Evolutionary conservation across 2,329 filamentous ascomycete species (phyloP).

Genomic region (Cercospora canescens): DNA sequence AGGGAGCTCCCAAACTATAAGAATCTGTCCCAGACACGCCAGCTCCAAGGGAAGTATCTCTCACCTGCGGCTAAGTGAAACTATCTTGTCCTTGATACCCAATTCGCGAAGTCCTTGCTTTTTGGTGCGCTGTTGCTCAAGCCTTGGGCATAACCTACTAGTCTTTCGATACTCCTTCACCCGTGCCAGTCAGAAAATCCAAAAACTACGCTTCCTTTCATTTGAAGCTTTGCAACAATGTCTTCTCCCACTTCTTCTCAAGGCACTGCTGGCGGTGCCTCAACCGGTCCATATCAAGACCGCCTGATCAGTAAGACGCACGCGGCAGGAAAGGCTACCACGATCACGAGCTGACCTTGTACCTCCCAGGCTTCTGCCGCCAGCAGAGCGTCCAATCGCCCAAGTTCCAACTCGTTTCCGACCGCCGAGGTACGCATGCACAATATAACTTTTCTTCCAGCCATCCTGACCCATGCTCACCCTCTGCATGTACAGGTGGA

Average conservation of each 20-base stretch:
- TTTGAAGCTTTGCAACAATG: slow-evolving; percentile 16
- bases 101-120: slow-evolving; percentile 28
- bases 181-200: slow-evolving; percentile 15
- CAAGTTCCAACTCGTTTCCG: slow-evolving; percentile 68
- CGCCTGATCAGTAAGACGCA: slow-evolving; percentile 34
- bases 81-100: slow-evolving; percentile 29
- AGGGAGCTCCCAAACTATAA: slow-evolving; percentile 20
- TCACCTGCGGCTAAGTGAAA: slow-evolving; percentile 33
- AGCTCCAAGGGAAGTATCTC: slow-evolving; percentile 24
- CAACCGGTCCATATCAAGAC: slow-evolving; percentile 34
- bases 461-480: neutral
- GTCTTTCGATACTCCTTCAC: slow-evolving; percentile 17
- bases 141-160: slow-evolving; percentile 21
- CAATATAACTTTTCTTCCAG: neutral
- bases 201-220: neutral
- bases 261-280: slow-evolving; percentile 17
- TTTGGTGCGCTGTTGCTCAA: slow-evolving; percentile 24
- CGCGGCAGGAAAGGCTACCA: neutral
- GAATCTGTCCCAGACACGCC: slow-evolving; percentile 19
- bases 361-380: slow-evolving; percentile 32
- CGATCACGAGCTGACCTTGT: neutral
- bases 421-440: slow-evolving; percentile 64
- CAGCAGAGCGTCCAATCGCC: slow-evolving; percentile 27
- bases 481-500: slow-evolving; percentile 59
- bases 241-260: slow-evolving; percentile 24